A percentile compares a stretch with the other conserved stretches of the same genome.
These are phyloP conservation scores for Candida ulmi DNA, from an alignment of 805 yeast genomes.

Conservation along the genomic window DNA sequence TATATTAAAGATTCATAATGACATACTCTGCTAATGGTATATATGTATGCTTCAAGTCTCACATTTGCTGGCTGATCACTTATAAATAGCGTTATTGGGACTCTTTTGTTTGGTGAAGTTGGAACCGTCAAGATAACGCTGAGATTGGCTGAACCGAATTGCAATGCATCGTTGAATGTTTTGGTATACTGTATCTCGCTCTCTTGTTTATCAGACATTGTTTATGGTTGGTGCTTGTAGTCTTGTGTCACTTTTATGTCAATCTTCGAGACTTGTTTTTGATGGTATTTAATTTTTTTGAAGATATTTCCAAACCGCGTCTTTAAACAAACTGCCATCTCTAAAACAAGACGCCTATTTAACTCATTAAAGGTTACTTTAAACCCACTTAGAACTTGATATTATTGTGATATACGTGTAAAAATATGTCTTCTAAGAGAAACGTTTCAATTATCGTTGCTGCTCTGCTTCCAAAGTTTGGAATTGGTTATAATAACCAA, in stretches of 20 bases:
- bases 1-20: neutral
- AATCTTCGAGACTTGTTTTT: too few relatives aligned
- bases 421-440: constrained; percentile 7
- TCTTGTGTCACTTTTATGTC: too few relatives aligned
- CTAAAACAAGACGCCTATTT: too few relatives aligned
- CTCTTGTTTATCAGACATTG: too few relatives aligned
- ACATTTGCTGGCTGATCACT: constrained; percentile 27
- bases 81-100: constrained; percentile 33
- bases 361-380: too few relatives aligned
- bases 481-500: constrained; percentile 77
- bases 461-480: constrained; percentile 70
- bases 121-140: neutral
- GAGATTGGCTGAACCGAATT: neutral
- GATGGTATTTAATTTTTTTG: too few relatives aligned
- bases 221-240: neutral
- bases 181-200: too few relatives aligned
- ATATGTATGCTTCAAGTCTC: constrained; percentile 38
- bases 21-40: constrained; percentile 33
- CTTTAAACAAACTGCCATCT: too few relatives aligned
- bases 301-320: too few relatives aligned
- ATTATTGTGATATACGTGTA: too few relatives aligned
- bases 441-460: constrained; percentile 75
- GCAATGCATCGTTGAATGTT: neutral
- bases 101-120: constrained; percentile 4
- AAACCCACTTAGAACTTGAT: too few relatives aligned